Conservation (phyloP, 306 rosid species). For the Sicyos edulis region DNA sequence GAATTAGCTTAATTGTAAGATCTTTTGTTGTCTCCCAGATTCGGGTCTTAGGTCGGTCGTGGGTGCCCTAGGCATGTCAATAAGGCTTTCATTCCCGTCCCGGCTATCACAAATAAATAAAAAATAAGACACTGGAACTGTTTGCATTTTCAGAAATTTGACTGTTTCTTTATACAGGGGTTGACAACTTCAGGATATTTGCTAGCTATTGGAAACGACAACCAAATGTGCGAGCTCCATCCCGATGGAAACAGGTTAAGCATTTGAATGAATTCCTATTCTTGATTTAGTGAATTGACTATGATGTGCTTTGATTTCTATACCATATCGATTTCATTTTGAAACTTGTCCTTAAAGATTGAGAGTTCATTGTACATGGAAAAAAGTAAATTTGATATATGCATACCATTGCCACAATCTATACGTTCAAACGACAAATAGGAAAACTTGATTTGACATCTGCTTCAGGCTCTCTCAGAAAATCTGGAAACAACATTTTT, state of each 20-base stretch:
- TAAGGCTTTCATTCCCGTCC: too few species aligned
- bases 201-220: conserved; percentile 76
- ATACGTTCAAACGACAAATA: not conserved
- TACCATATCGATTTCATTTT: not conserved
- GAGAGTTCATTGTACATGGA: not conserved
- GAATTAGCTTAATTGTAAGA: too few species aligned
- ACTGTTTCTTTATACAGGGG: conserved; percentile 39
- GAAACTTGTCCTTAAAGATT: not conserved
- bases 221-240: conserved; percentile 82
- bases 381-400: not conserved
- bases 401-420: not conserved
- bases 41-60: too few species aligned
- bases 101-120: too few species aligned
- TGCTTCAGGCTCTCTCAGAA: not conserved
- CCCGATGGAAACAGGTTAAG: conserved; percentile 88
- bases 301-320: not conserved
- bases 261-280: not conserved
- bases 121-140: not conserved
- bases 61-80: too few species aligned
- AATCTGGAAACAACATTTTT: not conserved
- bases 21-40: too few species aligned
- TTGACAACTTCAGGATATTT: conserved; percentile 63
- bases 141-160: not conserved
- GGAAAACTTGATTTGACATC: not conserved
- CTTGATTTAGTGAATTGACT: conserved; percentile 1